phyloP scores from a whole-genome alignment of 805 yeast genomes.

The Barnettozyma pratensis region DNA sequence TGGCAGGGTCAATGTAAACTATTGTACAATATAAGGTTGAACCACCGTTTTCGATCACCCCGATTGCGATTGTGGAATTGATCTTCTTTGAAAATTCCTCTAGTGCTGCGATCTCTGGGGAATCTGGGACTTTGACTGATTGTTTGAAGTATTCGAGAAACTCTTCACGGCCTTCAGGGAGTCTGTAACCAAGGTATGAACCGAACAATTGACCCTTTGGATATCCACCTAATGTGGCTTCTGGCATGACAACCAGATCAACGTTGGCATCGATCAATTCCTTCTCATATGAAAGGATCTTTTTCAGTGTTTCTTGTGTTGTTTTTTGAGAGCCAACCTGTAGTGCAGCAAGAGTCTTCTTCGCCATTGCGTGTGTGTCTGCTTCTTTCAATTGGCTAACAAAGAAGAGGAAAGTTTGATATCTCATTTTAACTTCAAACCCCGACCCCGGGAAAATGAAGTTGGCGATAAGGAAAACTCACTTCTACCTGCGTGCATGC shows the following conservation, averaged over 20 bases:
- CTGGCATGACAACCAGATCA: constrained; percentile 39
- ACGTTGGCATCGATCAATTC: constrained; percentile 29
- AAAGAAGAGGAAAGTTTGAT: neutral
- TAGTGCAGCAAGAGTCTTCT: constrained; percentile 35
- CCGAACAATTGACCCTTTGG: constrained; percentile 41
- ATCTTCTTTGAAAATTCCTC: constrained; percentile 30
- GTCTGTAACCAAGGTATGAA: constrained; percentile 37
- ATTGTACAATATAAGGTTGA: constrained; percentile 37
- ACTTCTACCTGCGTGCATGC: too few species aligned
- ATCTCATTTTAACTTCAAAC: too few species aligned
- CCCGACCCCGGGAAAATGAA: too few species aligned
- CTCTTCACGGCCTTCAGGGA: constrained; percentile 37
- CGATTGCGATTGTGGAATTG: constrained; percentile 33
- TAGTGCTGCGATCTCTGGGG: constrained; percentile 29
- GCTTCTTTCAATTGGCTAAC: neutral
- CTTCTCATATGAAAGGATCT: constrained; percentile 34
- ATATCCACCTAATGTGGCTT: constrained; percentile 42
- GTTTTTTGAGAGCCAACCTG: constrained; percentile 38
- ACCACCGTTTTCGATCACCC: constrained; percentile 37
- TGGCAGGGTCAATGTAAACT: constrained; percentile 34
- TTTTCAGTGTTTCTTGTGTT: constrained; percentile 32
- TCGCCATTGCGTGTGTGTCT: constrained; percentile 15
- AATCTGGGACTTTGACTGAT: constrained; percentile 32
- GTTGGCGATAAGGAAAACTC: too few species aligned
- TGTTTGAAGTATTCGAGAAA: constrained; percentile 32